Evolutionary conservation across 345 rosid species (phyloP).

Genomic region (Citrus maxima): DNA sequence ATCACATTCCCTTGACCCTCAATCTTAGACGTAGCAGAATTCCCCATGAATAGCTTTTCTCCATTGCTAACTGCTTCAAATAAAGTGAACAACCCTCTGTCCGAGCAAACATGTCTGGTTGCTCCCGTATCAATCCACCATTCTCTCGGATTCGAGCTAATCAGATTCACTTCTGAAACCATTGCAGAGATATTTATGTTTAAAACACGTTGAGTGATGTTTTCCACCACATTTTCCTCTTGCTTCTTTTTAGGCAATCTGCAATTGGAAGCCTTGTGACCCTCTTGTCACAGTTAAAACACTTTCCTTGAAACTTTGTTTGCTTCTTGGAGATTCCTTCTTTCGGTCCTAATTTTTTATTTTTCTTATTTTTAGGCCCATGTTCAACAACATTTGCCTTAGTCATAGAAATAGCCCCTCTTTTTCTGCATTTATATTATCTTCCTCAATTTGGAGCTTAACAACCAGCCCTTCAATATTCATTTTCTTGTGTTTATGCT

Average conservation of each 20-base stretch:
- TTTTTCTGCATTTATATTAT: no score
- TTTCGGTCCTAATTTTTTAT: no score
- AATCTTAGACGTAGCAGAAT: neutral
- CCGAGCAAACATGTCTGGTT: neutral
- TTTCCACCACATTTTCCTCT: no score
- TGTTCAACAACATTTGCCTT: neutral
- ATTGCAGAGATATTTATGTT: neutral
- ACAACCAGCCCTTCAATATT: neutral
- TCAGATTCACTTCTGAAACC: neutral
- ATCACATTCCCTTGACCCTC: neutral
- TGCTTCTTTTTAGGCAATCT: no score
- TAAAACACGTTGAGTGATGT: neutral
- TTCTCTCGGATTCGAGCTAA: neutral
- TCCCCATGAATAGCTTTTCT: neutral
- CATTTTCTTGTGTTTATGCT: neutral
- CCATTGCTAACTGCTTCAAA: neutral
- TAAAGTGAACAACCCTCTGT: neutral
- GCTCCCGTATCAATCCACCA: neutral
- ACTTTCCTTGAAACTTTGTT: no score
- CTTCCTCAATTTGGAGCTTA: neutral
- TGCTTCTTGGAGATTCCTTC: neutral
- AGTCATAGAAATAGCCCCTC: fast-evolving
- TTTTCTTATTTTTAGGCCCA: neutral
- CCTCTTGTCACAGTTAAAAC: no score
- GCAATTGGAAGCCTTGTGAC: no score